Evolutionary conservation across 2,329 filamentous ascomycete species (phyloP).

Genomic region (Lecanicillium sp.): DNA sequence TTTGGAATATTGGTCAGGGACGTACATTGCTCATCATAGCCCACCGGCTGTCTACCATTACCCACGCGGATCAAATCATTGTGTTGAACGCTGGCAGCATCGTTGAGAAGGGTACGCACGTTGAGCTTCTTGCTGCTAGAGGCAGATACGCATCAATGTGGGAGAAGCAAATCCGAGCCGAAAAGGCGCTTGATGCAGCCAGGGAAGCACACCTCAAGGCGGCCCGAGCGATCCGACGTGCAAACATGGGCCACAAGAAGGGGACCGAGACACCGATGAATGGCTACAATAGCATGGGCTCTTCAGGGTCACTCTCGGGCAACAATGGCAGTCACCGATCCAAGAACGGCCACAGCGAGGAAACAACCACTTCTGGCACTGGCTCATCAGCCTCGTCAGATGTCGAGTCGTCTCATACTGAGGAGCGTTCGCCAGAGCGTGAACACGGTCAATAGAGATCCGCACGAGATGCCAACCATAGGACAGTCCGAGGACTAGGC

Average conservation of each 20-base stretch:
- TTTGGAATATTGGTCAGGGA: slow-evolving; percentile 72
- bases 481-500: no score
- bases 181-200: slow-evolving; percentile 45
- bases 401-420: slow-evolving; percentile 25
- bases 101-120: slow-evolving; percentile 69
- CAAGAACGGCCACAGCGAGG: slow-evolving; percentile 20
- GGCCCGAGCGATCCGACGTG: slow-evolving; percentile 33
- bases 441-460: slow-evolving; percentile 1
- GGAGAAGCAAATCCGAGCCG: slow-evolving; percentile 77
- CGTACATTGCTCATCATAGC: slow-evolving; percentile 94
- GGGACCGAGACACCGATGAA: slow-evolving; percentile 34
- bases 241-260: slow-evolving; percentile 36
- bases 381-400: slow-evolving; percentile 25
- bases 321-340: slow-evolving; percentile 21
- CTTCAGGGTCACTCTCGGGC: slow-evolving; percentile 32
- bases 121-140: slow-evolving; percentile 60
- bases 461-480: no score
- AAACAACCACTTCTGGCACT: slow-evolving; percentile 19
- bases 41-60: slow-evolving; percentile 78
- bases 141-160: slow-evolving; percentile 81
- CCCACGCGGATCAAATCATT: slow-evolving; percentile 76
- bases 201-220: slow-evolving; percentile 27
- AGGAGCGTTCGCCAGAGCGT: slow-evolving; percentile 18
- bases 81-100: slow-evolving; percentile 72
- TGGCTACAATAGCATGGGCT: slow-evolving; percentile 36